Base-by-base conservation (phyloP, 768 basidiomycete species). In the Trametes cubensis region DNA sequence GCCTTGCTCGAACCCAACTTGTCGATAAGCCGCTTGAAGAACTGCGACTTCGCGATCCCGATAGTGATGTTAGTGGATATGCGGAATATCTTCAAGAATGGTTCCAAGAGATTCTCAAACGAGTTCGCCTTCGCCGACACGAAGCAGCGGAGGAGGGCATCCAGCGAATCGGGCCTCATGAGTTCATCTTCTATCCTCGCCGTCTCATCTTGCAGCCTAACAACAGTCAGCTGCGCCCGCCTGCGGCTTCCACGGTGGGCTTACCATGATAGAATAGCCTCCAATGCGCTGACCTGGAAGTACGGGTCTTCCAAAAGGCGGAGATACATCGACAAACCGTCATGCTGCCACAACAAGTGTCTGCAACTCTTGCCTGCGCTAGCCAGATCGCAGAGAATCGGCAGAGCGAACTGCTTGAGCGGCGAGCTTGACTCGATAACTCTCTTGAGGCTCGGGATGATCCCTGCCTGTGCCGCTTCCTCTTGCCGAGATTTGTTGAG, bases 401-500 rank as follows among this genome's bases (percentile, higher is more conserved):
- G 96, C 40, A 99, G 79, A 0, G 96, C 97, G 70, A 99, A 98
- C 69, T 99, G 95, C 74, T 94, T 96, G 70, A 98, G 82, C 0
- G 95, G 96, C 10, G 95, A 97, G 62, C 85, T 90, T 6, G 87
- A 88, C 70, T 88, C 85, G 66, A 97, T 93, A 56, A 98, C 90
- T 6, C 87, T 86, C 74, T 94, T 92, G 44, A 99, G 82, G 67
- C 91, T 85, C 3, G 97, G 95, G 25, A 99, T 88, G 60, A 97
- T 94, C 13, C 95, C 96, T 8, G 94, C 94, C 70, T 95, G 90
- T 1, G 95, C 96, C 14, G 97, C 95, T 74, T 98, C 97, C 75
- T 98, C 97, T 73, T 98, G 96, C 53, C 97, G 81, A 2, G 87
- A 85, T 75, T 97, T 97, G 76, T 95, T 95, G 62, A 99, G 78